Base-by-base conservation (phyloP, 169 alveolate species). In the Plasmodium fragile region DNA sequence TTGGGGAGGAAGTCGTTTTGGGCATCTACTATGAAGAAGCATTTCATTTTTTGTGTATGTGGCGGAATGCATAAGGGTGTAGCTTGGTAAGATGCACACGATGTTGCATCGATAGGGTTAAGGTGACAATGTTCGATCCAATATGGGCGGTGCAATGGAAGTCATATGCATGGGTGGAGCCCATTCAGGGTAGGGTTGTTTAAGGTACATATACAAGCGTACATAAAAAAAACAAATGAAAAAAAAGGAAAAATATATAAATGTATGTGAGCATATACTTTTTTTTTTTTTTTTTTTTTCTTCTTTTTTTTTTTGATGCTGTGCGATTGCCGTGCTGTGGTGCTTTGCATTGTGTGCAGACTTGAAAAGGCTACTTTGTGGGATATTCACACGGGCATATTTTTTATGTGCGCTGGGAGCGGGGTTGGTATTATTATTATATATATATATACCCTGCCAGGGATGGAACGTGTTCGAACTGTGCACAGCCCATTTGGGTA, bases 1-100 rank as follows among this genome's bases (percentile, higher is more conserved):
- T 6, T 28, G 25, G 94, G 94, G 18, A 89, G 71, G 71, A 89
- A 89, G 90, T 89, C 94, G 49, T 89, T 89, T 65, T 89, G 94
- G 3, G 94, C 91, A 28, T 89, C 94, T 8, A 89, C 94, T 30
- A 89, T 89, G 36, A 89, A 53, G n/a, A 89, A 43, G 65, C 94
- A 89, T 22, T 89, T 89, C 94, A 89, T 89, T 34, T 84, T 72
- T 11, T 32, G 25, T 32, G 18, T 73, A 34, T 18, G 28, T 13
- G 43, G 45, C n/a, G 49, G 72, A 59, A 53, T 59, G 32, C 4
- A 13, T 0, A 49, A 13, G 22, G 22, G 11, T 16, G 45, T 59
- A 13, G 34, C 32, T 25, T 4, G 34, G 3, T 1, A 25, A 25
- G 8, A n/a, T 18, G 55, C 59, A 22, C 7, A 49, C 1, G 3